Conservation (phyloP, 2,329 filamentous ascomycete species). For the Fusarium oxysporum region DNA sequence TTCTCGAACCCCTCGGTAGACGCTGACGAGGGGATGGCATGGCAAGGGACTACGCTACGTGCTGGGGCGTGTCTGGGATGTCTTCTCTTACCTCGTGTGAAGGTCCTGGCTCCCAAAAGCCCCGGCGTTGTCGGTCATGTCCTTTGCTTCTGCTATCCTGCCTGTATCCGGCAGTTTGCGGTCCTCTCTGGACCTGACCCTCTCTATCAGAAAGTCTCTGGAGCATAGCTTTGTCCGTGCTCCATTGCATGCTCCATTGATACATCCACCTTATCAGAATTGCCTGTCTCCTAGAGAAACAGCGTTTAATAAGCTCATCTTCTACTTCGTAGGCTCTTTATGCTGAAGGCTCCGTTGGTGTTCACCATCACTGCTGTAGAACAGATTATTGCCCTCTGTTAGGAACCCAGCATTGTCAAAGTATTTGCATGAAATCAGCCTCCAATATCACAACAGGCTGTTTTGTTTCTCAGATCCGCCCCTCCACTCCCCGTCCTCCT, state of each 20-base stretch:
- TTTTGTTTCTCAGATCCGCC: conserved; percentile 45
- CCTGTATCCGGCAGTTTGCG: conserved; percentile 46
- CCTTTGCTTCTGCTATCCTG: conserved; percentile 33
- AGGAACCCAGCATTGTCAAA: conserved; percentile 37
- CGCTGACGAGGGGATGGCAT: conserved; percentile 47
- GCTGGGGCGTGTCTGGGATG: conserved; percentile 46
- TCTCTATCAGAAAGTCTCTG: conserved; percentile 41
- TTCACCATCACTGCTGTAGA: conserved; percentile 9
- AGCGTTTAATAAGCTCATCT: conserved; percentile 37
- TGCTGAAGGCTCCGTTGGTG: conserved; percentile 10
- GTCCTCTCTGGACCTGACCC: conserved; percentile 38
- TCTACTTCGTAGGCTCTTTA: conserved; percentile 27
- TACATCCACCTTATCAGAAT: conserved; percentile 42
- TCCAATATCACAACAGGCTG: conserved; percentile 41
- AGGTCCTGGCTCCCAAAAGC: conserved; percentile 36
- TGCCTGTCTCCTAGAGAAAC: conserved; percentile 33
- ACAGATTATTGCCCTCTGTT: conserved; percentile 38
- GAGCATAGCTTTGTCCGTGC: conserved; percentile 45
- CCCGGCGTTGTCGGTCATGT: conserved; percentile 35
- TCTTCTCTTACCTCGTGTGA: conserved; percentile 42
- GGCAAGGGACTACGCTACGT: conserved; percentile 38
- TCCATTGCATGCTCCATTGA: conserved; percentile 39
- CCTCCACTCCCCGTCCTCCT: conserved; percentile 55
- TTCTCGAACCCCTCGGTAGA: conserved; percentile 51
- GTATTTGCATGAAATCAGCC: conserved; percentile 40